Evolutionary conservation across 345 rosid species (phyloP), one percentile per base, ranked within the genome.

Genomic region (Citrus mangshanensis): DNA sequence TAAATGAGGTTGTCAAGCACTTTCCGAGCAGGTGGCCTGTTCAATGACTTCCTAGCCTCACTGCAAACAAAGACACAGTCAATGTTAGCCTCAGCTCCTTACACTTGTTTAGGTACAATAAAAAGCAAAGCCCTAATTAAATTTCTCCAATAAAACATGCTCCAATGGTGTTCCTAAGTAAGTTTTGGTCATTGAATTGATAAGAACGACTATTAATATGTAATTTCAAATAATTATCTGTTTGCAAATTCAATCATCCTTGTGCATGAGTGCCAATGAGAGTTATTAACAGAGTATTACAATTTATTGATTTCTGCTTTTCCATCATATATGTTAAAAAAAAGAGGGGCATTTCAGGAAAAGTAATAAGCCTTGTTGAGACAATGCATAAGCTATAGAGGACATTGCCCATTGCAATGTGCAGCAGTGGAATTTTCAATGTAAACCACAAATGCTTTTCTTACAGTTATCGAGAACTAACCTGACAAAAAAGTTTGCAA

Each of bases 21-120:
- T 75, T 88, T 84, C 74, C 68, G 82, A 79, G 87, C 74, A 32
- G 93, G 75, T 21, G 97, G 92, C 82, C 96, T 84, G 88, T 89
- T 93, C 76, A 71, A 66, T 2, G 98, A 95, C 79, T 92, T 95
- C 87, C 98, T 90, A 68, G 97, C 96, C 80, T 95, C 97, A 68
- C 99, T 95, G 90, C 89, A 83, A 46, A 38, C 74, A 81, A 16
- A 76, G 64, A 72, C 14, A 67, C 8, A 19, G 56, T 54, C 21
- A 24, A 38, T 21, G 58, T 51, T 71, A 73, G 40, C 19, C 32
- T 76, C 62, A 24, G 55, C 12, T 25, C 38, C 21, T 30, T 40
- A 4, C 18, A 66, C 30, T 24, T 27, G 28, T 24, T 65, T 49
- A 7, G 62, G 35, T 51, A 32, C 37, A 18, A 2, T 14, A 38